Conservation (phyloP, 1,139 yeast genomes). For the Lodderomyces elongisporus region DNA sequence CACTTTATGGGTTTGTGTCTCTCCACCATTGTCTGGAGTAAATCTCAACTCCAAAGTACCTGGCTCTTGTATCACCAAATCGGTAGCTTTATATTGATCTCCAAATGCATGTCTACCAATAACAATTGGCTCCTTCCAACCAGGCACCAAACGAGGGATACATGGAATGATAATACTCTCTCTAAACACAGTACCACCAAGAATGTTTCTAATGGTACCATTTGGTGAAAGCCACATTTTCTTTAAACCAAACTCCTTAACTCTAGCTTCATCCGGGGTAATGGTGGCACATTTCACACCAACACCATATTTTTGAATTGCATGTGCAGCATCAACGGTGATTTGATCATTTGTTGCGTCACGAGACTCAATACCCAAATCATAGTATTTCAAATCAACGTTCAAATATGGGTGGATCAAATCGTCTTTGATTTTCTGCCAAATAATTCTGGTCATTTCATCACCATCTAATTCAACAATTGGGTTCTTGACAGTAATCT, state of each 20-base stretch:
- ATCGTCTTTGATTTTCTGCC: slow-evolving; percentile 69
- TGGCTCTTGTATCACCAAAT: slow-evolving; percentile 60
- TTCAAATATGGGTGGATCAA: slow-evolving; percentile 68
- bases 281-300: slow-evolving; percentile 85
- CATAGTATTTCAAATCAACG: slow-evolving; percentile 70
- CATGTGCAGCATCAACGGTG: slow-evolving; percentile 71
- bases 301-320: slow-evolving; percentile 70
- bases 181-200: slow-evolving; percentile 81
- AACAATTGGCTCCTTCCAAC: slow-evolving; percentile 78
- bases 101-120: slow-evolving; percentile 87
- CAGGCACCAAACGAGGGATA: slow-evolving; percentile 70
- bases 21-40: slow-evolving; percentile 59
- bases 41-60: slow-evolving; percentile 65
- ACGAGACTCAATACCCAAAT: slow-evolving; percentile 65
- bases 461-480: slow-evolving; percentile 83
- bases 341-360: slow-evolving; percentile 70
- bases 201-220: slow-evolving; percentile 76
- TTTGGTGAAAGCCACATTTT: slow-evolving; percentile 87
- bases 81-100: slow-evolving; percentile 81
- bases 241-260: slow-evolving; percentile 65
- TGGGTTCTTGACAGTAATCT: slow-evolving; percentile 66
- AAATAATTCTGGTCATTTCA: slow-evolving; percentile 82
- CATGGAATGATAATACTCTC: slow-evolving; percentile 77
- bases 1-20: slow-evolving; percentile 45
- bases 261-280: slow-evolving; percentile 81